These are phyloP conservation scores for Penicillium verrucosum DNA, from an alignment of 2,329 filamentous ascomycete genomes.

Conservation along the genomic window DNA sequence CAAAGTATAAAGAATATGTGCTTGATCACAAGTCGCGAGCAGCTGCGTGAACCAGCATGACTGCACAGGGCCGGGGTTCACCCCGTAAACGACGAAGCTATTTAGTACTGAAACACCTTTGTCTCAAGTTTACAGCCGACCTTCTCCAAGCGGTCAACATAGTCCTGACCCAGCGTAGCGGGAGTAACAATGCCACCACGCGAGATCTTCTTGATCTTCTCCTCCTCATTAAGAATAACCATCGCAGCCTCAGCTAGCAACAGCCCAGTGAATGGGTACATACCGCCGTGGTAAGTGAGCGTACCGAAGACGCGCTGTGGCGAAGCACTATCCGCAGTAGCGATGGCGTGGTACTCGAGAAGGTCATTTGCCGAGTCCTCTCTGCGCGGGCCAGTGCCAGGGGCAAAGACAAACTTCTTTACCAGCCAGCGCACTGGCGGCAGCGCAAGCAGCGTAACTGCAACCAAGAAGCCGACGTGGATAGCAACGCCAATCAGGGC, in stretches of 20 bases:
- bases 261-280: constrained; percentile 46
- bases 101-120: constrained; percentile 33
- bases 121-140: constrained; percentile 44
- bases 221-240: constrained; percentile 43
- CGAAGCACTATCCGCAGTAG: constrained; percentile 38
- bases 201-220: constrained; percentile 40
- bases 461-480: constrained; percentile 49
- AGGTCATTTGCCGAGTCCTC: constrained; percentile 42
- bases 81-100: background rate
- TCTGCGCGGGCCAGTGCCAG: constrained; percentile 49
- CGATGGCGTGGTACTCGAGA: constrained; percentile 46
- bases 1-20: background rate
- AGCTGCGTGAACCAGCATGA: background rate
- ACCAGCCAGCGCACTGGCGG: constrained; percentile 54
- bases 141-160: constrained; percentile 45
- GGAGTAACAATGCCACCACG: constrained; percentile 50
- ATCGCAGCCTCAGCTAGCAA: constrained; percentile 46
- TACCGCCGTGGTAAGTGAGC: constrained; percentile 40
- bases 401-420: constrained; percentile 48
- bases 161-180: constrained; percentile 47
- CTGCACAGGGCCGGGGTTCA: background rate
- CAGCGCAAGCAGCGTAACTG: constrained; percentile 47
- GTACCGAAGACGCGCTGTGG: constrained; percentile 42
- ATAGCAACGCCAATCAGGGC: constrained; percentile 48
- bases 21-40: background rate